Conservation (phyloP, 192 early-diverging fungal species). For the Podila epigama region DNA sequence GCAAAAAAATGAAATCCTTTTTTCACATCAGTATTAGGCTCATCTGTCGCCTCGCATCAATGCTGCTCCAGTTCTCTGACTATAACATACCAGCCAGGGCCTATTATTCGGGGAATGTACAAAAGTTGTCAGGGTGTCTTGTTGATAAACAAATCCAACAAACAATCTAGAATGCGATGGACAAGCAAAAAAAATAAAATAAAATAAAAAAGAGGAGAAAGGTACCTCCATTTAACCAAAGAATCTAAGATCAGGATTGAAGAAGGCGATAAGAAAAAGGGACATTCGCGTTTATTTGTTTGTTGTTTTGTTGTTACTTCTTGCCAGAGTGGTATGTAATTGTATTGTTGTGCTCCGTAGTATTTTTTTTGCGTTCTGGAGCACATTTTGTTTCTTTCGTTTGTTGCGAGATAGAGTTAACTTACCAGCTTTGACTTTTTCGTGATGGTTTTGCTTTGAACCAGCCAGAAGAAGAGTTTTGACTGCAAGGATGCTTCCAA, state of each 20-base stretch:
- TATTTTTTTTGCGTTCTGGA: neutral
- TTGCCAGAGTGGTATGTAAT: no score
- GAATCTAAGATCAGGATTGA: conserved; percentile 51
- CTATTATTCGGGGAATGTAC: conserved; percentile 5
- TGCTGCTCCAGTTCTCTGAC: no score
- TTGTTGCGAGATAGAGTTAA: neutral
- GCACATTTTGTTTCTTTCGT: neutral
- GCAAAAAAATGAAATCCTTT: neutral
- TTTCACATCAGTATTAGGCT: neutral
- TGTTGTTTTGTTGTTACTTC: no score
- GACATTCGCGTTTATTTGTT: neutral
- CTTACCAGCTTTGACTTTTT: conserved; percentile 50
- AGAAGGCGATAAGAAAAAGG: neutral
- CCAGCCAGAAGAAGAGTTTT: conserved; percentile 63
- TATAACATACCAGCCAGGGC: conserved; percentile 33
- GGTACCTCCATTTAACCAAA: conserved; percentile 70
- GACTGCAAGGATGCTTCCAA: conserved; percentile 34
- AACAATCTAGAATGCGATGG: no score
- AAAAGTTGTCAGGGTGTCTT: no score
- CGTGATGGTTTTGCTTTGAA: conserved; percentile 24
- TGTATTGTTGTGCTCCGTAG: no score
- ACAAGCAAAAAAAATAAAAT: no score
- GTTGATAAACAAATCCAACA: no score
- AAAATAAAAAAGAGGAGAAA: no score
- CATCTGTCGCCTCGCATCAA: no score